Conservation (phyloP, 1,139 yeast genomes). For the Yarrowia galli region DNA sequence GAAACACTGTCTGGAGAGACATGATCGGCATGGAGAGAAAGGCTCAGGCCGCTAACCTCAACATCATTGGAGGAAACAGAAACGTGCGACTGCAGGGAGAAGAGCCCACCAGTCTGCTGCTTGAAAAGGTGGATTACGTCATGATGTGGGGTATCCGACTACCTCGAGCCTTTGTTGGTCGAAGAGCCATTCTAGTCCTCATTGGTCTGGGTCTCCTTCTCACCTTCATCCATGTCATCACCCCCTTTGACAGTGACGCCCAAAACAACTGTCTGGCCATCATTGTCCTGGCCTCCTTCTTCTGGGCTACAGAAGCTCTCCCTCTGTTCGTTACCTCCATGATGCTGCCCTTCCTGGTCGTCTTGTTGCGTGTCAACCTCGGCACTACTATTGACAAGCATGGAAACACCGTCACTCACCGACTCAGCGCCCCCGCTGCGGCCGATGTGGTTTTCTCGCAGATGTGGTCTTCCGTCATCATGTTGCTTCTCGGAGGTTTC, state of each 20-base stretch:
- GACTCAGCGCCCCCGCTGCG: constrained; percentile 70
- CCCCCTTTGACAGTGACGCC: constrained; percentile 59
- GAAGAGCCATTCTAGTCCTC: constrained; percentile 48
- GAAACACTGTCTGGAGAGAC: constrained; percentile 97
- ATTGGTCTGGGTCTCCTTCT: constrained; percentile 60
- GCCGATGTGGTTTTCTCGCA: constrained; percentile 77
- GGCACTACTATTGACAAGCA: constrained; percentile 53
- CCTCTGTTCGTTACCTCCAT: constrained; percentile 88
- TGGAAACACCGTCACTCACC: constrained; percentile 43
- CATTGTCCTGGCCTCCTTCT: constrained; percentile 74
- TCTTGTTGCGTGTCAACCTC: constrained; percentile 73
- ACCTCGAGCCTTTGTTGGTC: constrained; percentile 44
- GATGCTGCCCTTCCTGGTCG: constrained; percentile 79
- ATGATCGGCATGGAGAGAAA: constrained; percentile 88
- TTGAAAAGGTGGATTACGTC: constrained; percentile 40
- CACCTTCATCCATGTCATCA: constrained; percentile 56
- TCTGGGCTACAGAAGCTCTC: constrained; percentile 95
- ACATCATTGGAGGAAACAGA: constrained; percentile 41
- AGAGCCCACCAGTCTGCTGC: constrained; percentile 34
- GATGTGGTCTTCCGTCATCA: constrained; percentile 95
- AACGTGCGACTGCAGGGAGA: constrained; percentile 42
- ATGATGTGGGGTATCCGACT: constrained; percentile 42
- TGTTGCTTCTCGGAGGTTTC: constrained; percentile 89
- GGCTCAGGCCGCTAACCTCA: constrained; percentile 60
- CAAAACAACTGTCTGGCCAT: constrained; percentile 86